Conservation (phyloP, 371 early-diverging fungal genomes). For the Mortierella sp. region DNA sequence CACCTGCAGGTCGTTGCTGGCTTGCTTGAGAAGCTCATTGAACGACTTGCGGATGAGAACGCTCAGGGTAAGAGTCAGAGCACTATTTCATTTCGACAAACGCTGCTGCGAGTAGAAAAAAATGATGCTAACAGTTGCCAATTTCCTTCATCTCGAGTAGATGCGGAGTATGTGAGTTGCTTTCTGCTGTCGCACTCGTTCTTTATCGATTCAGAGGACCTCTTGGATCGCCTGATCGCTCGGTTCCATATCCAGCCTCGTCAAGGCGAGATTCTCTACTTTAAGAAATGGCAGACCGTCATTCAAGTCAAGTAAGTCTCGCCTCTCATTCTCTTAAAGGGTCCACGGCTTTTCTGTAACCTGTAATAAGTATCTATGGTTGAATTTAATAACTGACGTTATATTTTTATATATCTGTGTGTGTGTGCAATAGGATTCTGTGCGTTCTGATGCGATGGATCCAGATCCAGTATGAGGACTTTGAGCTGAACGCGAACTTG, state of each 20-base stretch:
- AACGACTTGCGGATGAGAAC: conserved; percentile 71
- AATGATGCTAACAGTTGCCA: background rate
- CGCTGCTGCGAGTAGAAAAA: background rate
- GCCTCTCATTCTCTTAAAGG: background rate
- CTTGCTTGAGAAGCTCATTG: conserved; percentile 65
- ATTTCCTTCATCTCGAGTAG: conserved; percentile 38
- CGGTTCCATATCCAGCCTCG: conserved; percentile 66
- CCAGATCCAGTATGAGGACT: conserved; percentile 69
- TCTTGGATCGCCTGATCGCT: conserved; percentile 68
- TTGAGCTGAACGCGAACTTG: conserved; percentile 63
- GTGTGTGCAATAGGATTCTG: conserved; percentile 62
- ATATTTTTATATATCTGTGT: background rate
- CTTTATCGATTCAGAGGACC: conserved; percentile 67
- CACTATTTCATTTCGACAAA: background rate
- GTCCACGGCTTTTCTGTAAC: too few relatives aligned
- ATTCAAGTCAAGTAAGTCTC: conserved; percentile 75
- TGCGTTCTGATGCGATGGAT: conserved; percentile 75
- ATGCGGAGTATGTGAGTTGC: conserved; percentile 73
- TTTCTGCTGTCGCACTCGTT: conserved; percentile 68
- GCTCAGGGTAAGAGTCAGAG: conserved; percentile 61
- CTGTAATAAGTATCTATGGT: too few relatives aligned
- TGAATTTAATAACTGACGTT: too few relatives aligned
- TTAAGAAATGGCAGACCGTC: conserved; percentile 71
- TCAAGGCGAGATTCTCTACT: conserved; percentile 67
- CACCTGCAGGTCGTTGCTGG: conserved; percentile 72